Evolutionary conservation across 1,284 basidiomycete species (phyloP).

Genomic region (Ganoderma resinaceum): DNA sequence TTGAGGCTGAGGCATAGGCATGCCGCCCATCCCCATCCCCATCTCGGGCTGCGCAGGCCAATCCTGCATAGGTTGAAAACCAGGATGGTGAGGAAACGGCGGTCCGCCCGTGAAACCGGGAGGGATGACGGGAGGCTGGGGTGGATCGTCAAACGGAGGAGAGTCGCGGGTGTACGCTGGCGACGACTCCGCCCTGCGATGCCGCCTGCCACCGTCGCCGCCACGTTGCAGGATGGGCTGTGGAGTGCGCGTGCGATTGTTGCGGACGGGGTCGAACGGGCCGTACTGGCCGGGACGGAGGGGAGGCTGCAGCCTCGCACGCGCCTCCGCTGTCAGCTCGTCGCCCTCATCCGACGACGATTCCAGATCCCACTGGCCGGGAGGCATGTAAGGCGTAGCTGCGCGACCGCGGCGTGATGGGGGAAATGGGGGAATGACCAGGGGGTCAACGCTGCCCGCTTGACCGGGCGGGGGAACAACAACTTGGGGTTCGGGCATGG

Average conservation of each 20-base stretch:
- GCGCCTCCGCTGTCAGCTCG: constrained; percentile 23
- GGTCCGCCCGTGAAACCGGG: constrained; percentile 6
- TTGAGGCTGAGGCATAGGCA: constrained; percentile 7
- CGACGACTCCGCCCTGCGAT: constrained; percentile 25
- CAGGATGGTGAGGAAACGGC: constrained; percentile 7
- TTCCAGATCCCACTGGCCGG: background rate
- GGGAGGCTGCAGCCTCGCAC: constrained; percentile 28
- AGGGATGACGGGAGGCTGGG: constrained; percentile 20
- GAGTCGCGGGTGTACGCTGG: constrained; percentile 16
- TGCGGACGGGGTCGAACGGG: constrained; percentile 23
- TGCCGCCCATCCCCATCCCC: background rate
- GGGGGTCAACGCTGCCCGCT: constrained; percentile 17
- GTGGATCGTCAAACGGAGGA: constrained; percentile 8
- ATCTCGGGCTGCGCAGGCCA: background rate
- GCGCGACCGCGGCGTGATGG: constrained; percentile 12
- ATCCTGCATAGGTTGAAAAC: background rate
- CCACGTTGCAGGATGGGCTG: constrained; percentile 20
- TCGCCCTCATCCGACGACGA: constrained; percentile 17
- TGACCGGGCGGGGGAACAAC: constrained; percentile 14
- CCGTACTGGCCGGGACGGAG: constrained; percentile 35
- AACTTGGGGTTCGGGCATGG: constrained; percentile 18
- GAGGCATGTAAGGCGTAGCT: constrained; percentile 21
- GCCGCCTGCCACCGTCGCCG: background rate
- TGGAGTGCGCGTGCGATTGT: constrained; percentile 14
- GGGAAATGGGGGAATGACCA: constrained; percentile 26